Evolutionary conservation across 441 rosid species (phyloP), one percentile per base, ranked within the genome.

Genomic region (Bocquillonia castaneifolia): DNA sequence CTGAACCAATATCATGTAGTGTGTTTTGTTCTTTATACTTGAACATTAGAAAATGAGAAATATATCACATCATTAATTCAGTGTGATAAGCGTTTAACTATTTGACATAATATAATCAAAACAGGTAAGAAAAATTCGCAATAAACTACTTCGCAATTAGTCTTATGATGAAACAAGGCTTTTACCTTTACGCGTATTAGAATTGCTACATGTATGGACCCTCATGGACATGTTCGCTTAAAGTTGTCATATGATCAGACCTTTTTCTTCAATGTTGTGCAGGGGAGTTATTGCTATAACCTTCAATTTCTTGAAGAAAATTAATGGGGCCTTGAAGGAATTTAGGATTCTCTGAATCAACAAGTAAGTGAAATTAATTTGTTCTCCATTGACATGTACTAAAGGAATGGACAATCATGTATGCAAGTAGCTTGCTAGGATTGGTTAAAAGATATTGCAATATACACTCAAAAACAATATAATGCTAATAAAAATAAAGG

Each of bases 231-330:
- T 55, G 3, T 55, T 56, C 39, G 0, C 10, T 58, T 32, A 58
- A 37, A n/a, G 60, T 56, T 51, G 60, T 10, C 17, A 18, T 56
- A 56, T 37, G 63, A n/a, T n/a, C n/a, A 59, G 47, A 22, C n/a
- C 63, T 59, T 58, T n/a, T 51, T 22, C 55, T 51, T 60, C 32
- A 25, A 40, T 39, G 64, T 39, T 59, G 45, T 32, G 44, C 44
- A 20, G 62, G 6, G 15, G 28, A 58, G 28, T 20, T 58, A 34
- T 57, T n/a, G 23, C 62, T 34, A 26, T 54, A 28, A 18, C 20
- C 22, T 53, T 12, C 3, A 3, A 18, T 3, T 20, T 6, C 7
- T 48, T 18, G 3, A 12, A 48, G 53, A 48, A 37, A 17, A 58
- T 36, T 36, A 9, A 2, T 6, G 48, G 29, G 50, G 23, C 50